Base-by-base conservation (phyloP, 2,329 filamentous ascomycete genomes). In the Alternaria ethzedia region DNA sequence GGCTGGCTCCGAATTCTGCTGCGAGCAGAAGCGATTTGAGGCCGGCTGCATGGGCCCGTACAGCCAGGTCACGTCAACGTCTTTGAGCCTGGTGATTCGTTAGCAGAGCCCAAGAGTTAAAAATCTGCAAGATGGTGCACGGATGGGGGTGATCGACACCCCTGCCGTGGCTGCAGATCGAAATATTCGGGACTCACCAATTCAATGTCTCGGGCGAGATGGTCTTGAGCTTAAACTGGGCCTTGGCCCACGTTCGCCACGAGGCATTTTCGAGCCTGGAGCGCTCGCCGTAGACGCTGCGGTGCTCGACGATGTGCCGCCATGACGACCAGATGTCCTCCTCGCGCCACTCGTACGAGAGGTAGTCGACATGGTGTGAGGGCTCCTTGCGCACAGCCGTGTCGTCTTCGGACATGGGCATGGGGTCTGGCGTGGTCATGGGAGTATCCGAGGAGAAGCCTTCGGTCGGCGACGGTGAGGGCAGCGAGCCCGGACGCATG, bases 261-360 rank as follows among this genome's bases (percentile, higher is more conserved):
- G 94, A 97, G 4, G 96, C 96, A 80, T 99, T 98, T 80, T 98
- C 96, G 28, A 98, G 82, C 54, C 96, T 86, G 32, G 90, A 90
- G 36, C 91, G 88, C 78, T 97, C 95, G 71, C 88, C 89, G 69
- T 96, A 96, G 57, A 92, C 87, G 63, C 89, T 89, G 72, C 91
- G 86, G 73, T 93, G 91, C 26, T 91, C 90, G 15, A 94, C 89
- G 71, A 98, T 93, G 77, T 97, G 96, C 76, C 94, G 90, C 96
- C 96, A 98, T 2, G 95, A 97, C 6, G 92, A 91, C 94, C 94
- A 98, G 25, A 98, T 96, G 80, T 99, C 95, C 79, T 98, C 94
- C 80, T 97, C 94, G 67, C 88, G 89, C 93, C 95, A 97, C 65
- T 95, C 89, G 76, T 98, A 92, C 17, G 94, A 97, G 50, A 97